Base-by-base conservation (phyloP, 805 yeast genomes). In the Suhomyces prunicola region DNA sequence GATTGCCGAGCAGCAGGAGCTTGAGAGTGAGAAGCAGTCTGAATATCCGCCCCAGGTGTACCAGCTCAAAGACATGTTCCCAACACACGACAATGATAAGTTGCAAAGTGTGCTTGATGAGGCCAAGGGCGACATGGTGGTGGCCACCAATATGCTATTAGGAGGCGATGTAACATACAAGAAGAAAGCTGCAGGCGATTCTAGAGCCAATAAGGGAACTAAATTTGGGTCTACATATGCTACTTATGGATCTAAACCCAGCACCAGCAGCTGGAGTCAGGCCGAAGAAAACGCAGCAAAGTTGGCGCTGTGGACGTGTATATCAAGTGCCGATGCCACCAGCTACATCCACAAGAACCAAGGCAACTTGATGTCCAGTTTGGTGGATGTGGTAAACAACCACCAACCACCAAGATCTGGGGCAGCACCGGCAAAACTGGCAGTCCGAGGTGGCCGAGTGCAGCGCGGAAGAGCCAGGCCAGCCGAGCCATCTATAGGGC, bases 11-110 rank as follows among this genome's bases (percentile, higher is more conserved):
- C 48, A 50, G 9, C 36, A 39, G 6, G 50, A 40, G 27, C 13
- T 40, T 6, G 49, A 29, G n/a, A 17, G 35, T 15, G 49, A 48
- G 15, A 48, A 45, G 39, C 17, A 31, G 12, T 29, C 47, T 9
- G 31, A 47, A 7, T 60, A 55, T 48, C 48, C 57, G 15, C 50
- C 48, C 1, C 56, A 57, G 2, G 68, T 65, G 10, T 54, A 54
- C 52, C 64, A 61, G 27, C 57, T 79, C 29, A 57, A 62, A 47
- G 76, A 72, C 12, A 73, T 83, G 65, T 82, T 83, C 54, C 86
- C 86, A 0, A 62, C 73, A 13, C 54, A 71, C 2, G 69, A 72
- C 2, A 41, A 62, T 4, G 63, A 57, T 2, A 55, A 57, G 6
- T 63, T 83, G 6, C 56, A 65, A 3, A 54, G 60, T 1, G 65